Evolutionary conservation across 2,329 filamentous ascomycete genomes (phyloP).

Genomic region (Mycocentrospora acerina): DNA sequence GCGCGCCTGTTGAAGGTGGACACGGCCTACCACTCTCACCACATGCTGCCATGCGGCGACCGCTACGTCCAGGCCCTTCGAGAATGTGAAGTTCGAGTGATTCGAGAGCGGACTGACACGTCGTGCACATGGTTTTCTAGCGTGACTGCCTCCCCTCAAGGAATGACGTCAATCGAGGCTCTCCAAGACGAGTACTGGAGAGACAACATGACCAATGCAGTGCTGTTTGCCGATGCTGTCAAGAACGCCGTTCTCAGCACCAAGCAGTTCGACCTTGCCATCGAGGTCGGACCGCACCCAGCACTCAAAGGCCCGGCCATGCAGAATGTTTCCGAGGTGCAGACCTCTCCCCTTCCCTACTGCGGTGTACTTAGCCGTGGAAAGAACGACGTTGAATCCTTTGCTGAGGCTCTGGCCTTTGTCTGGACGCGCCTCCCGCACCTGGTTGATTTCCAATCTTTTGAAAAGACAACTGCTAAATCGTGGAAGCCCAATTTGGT

Average conservation of each 20-base stretch:
- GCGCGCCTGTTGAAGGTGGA: slow-evolving; percentile 23
- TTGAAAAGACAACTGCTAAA: no score
- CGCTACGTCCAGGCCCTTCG: slow-evolving; percentile 9
- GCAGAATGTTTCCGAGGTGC: slow-evolving; percentile 9
- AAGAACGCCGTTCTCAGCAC: background rate
- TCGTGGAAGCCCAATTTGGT: background rate
- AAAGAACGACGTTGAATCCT: background rate
- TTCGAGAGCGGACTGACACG: no score
- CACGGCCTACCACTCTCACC: slow-evolving; percentile 32
- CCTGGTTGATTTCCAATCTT: slow-evolving; percentile 6
- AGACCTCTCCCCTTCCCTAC: slow-evolving; percentile 3
- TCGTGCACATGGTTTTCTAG: no score
- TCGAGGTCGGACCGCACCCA: slow-evolving; percentile 18
- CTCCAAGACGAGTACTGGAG: slow-evolving; percentile 23
- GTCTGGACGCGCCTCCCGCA: slow-evolving; percentile 1
- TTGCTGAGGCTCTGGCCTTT: background rate
- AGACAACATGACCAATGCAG: slow-evolving; percentile 12
- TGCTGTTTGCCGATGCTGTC: slow-evolving; percentile 10
- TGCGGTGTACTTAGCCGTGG: slow-evolving; percentile 4
- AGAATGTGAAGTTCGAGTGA: no score
- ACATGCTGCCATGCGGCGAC: slow-evolving; percentile 18
- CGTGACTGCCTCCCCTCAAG: no score
- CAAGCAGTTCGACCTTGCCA: slow-evolving; percentile 3
- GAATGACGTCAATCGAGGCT: no score
- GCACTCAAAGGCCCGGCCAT: slow-evolving; percentile 11